Percentiles rank a stretch among this genome's conserved stretches.
Evolutionary conservation across 1,139 yeast genomes (phyloP).

Genomic region (Kurtzmaniella quercitrusa): DNA sequence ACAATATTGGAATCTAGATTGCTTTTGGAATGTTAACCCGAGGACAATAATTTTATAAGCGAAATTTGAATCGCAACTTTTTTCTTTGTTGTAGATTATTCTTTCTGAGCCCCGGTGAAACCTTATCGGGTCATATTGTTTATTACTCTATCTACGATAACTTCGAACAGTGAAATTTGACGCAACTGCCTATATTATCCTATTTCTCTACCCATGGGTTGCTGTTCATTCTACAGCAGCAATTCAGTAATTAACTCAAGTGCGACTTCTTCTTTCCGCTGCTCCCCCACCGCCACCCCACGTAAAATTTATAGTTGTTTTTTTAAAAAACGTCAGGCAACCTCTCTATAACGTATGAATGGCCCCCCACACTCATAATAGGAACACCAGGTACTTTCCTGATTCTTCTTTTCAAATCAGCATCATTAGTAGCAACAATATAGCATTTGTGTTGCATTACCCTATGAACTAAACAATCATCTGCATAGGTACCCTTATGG

Average conservation of each 20-base stretch:
- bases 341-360: slow-evolving; percentile 86
- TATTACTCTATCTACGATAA: neutral
- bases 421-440: slow-evolving; percentile 97
- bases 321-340: slow-evolving; percentile 83
- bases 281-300: too few relatives aligned
- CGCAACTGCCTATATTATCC: neutral
- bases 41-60: too few relatives aligned
- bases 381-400: slow-evolving; percentile 98
- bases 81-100: too few relatives aligned
- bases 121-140: neutral
- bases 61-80: too few relatives aligned
- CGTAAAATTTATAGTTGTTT: neutral
- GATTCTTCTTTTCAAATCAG: slow-evolving; percentile 89
- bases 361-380: slow-evolving; percentile 92
- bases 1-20: too few relatives aligned
- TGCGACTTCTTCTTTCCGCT: too few relatives aligned
- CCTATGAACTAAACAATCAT: slow-evolving; percentile 90
- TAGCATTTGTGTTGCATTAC: slow-evolving; percentile 95
- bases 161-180: neutral
- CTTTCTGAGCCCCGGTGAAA: too few relatives aligned
- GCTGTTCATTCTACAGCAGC: too few relatives aligned
- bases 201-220: neutral
- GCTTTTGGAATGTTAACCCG: too few relatives aligned
- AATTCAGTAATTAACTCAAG: too few relatives aligned
- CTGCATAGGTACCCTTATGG: slow-evolving; percentile 96